Conservation (phyloP, 192 early-diverging fungal genomes). For the Backusella circina region DNA sequence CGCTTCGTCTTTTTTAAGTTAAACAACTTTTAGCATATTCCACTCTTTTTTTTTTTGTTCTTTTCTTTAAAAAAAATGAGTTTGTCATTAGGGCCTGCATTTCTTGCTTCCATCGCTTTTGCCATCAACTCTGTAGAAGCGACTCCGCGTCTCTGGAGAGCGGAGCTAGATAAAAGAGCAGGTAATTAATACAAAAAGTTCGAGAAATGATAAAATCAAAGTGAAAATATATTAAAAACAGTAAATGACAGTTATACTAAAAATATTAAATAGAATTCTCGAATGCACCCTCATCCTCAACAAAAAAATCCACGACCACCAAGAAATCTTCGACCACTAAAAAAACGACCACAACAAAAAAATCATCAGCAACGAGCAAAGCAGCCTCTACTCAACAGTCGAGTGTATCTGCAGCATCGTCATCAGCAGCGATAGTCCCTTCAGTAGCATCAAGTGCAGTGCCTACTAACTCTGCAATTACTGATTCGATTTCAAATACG, state of each 20-base stretch:
- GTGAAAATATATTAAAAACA: background rate
- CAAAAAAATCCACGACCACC: background rate
- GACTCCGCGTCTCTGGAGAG: slow-evolving; percentile 4
- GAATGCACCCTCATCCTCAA: background rate
- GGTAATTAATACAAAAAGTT: background rate
- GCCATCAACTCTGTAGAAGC: background rate
- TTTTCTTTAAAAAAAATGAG: slow-evolving; percentile 5
- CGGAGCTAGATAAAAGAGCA: background rate
- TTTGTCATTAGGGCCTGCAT: background rate
- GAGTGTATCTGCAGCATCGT: background rate
- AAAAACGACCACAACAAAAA: background rate
- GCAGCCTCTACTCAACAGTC: background rate
- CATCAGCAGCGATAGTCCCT: background rate
- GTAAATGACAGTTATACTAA: background rate
- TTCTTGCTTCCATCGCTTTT: slow-evolving; percentile 9
- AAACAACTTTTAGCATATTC: background rate
- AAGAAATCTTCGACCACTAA: background rate
- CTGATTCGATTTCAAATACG: background rate
- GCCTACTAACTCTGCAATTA: background rate
- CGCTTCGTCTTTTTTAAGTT: background rate
- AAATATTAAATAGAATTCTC: background rate
- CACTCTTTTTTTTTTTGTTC: background rate
- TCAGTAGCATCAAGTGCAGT: background rate
- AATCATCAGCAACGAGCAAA: background rate
- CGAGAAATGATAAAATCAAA: background rate